These are phyloP conservation scores for Trichoderma koningiopsis DNA, from an alignment of 2,329 filamentous ascomycete genomes.

Conservation along the genomic window DNA sequence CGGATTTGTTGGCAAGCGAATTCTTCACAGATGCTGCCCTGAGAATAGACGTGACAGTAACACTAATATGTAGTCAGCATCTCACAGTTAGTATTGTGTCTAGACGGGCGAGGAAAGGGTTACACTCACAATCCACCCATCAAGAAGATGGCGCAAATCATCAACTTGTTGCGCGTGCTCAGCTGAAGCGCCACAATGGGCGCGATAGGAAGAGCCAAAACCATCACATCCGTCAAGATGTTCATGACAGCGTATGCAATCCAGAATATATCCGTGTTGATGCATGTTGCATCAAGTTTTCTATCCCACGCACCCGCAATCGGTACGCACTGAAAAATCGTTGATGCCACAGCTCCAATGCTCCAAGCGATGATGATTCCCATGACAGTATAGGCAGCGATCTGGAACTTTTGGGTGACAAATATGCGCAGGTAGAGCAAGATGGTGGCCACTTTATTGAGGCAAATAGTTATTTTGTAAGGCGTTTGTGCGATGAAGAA, in stretches of 20 bases:
- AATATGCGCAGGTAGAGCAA: slow-evolving; percentile 55
- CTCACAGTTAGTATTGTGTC: background rate
- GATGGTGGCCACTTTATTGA: slow-evolving; percentile 54
- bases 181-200: slow-evolving; percentile 40
- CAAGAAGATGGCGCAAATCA: slow-evolving; percentile 42
- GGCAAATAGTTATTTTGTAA: slow-evolving; percentile 53
- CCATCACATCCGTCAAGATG: slow-evolving; percentile 42
- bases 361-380: slow-evolving; percentile 46
- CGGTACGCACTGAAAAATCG: slow-evolving; percentile 51
- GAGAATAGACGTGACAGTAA: slow-evolving; percentile 42
- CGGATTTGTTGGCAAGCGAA: slow-evolving; percentile 37
- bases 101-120: background rate
- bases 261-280: slow-evolving; percentile 48
- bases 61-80: slow-evolving; percentile 24
- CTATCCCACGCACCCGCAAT: slow-evolving; percentile 47
- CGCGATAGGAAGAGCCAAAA: slow-evolving; percentile 42
- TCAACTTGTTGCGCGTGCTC: slow-evolving; percentile 38
- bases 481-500: slow-evolving; percentile 52
- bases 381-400: slow-evolving; percentile 43
- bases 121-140: slow-evolving; percentile 42
- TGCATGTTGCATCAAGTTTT: slow-evolving; percentile 43
- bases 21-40: slow-evolving; percentile 41
- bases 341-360: slow-evolving; percentile 45
- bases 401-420: slow-evolving; percentile 44
- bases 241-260: slow-evolving; percentile 46